Evolutionary conservation across 2,329 filamentous ascomycete genomes (phyloP).

Genomic region (Alternaria sp.): DNA sequence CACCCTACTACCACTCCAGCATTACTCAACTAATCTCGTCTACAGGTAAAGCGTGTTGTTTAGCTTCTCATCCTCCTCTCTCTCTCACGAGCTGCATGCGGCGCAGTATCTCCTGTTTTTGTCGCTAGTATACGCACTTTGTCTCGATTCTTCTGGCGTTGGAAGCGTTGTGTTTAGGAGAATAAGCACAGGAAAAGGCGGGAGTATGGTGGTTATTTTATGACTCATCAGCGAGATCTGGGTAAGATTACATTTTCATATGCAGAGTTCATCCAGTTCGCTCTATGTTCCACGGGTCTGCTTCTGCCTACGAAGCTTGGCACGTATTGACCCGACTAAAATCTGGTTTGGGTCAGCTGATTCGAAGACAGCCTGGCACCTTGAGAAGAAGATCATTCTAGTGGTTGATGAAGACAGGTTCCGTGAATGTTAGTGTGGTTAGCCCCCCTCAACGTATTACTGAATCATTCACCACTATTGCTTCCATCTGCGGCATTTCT

Average conservation of each 20-base stretch:
- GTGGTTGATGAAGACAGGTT: neutral
- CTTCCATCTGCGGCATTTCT: neutral
- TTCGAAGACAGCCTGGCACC: neutral
- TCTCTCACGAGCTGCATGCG: neutral
- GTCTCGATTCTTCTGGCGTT: constrained; percentile 25
- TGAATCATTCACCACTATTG: neutral
- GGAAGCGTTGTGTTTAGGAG: constrained; percentile 13
- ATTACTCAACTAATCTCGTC: constrained; percentile 9
- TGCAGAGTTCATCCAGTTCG: constrained; percentile 1
- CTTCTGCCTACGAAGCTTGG: constrained; percentile 8
- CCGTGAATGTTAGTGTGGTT: neutral
- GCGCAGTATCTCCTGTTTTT: neutral
- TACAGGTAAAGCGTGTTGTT: constrained; percentile 44
- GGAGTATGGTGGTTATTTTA: constrained; percentile 13
- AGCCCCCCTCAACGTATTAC: neutral
- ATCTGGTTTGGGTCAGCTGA: neutral
- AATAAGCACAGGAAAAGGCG: constrained; percentile 7
- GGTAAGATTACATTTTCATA: constrained; percentile 4
- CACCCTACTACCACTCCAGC: neutral
- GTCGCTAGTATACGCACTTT: neutral
- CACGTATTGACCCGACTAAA: neutral
- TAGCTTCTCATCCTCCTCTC: constrained; percentile 10
- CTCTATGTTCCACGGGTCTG: neutral
- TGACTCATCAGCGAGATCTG: neutral
- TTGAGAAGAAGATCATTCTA: neutral